Base-by-base conservation (phyloP, 768 basidiomycete genomes). In the Royoungia palumana region DNA sequence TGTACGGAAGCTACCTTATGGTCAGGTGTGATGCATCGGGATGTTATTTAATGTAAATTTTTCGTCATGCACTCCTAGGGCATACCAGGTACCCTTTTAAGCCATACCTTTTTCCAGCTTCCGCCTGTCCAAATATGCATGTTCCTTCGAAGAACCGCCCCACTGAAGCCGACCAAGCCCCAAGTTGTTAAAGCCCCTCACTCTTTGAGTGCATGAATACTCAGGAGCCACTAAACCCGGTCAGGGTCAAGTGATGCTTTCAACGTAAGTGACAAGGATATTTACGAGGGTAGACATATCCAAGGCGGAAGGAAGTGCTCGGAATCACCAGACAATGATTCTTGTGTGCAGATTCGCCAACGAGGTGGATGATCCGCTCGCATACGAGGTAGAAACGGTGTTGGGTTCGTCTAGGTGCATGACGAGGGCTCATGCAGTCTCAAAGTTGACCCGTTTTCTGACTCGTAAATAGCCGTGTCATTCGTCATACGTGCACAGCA, bases 161-260 rank as follows among this genome's bases (percentile, higher is more conserved):
- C n/a, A 24, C 24, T 24, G 24, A 24, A 24, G 24, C 24, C 7
- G 24, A 24, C 4, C 24, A 24, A 24, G 5, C 7, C 24, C 24
- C n/a, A n/a, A n/a, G n/a, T 24, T 24, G 24, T 24, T 24, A 7
- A 24, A 24, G 24, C 1, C 42, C 49, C 6, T 36, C 44, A 4
- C 3, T 0, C 1, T 21, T 12, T 7, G 48, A 53, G 22, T 6
- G 5, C 2, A 44, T 49, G 43, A 2, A 13, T 5, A 4, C 45
- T 4, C 1, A 12, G 0, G 11, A 37, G 1, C 39, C 49, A 1
- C 42, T 49, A 6, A 49, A 50, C 8, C 39, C 28, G 0, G 13
- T 20, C 20, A 4, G 50, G 2, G 44, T 56, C 0, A 58, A 67
- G 0, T 60, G 19, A 44, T 7, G n/a, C 25, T 19, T 44, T 35